Conservation (phyloP, 139 green algal genomes). For the Auxenochlorella protothecoides region DNA sequence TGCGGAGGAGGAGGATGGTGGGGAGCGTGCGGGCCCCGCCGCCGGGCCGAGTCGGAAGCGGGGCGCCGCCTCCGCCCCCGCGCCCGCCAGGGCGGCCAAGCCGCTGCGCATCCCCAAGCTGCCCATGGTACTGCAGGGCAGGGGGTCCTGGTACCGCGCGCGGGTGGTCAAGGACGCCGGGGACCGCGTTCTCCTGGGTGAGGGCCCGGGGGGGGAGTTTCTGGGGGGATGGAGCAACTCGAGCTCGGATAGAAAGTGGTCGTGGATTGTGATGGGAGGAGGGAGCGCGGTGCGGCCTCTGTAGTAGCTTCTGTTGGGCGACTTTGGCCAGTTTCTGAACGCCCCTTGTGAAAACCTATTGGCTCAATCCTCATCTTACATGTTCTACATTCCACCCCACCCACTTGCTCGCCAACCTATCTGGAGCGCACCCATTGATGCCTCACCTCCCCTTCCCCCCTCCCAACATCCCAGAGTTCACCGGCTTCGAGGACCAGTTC, state of each 20-base stretch:
- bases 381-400: too few relatives aligned
- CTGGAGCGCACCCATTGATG: background rate
- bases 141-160: conserved; percentile 49
- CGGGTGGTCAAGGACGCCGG: conserved; percentile 35
- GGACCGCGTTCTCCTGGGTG: conserved; percentile 33
- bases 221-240: too few relatives aligned
- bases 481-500: conserved; percentile 30
- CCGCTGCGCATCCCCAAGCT: conserved; percentile 45
- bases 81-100: background rate
- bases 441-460: background rate
- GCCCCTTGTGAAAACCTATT: too few relatives aligned
- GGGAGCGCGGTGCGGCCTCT: too few relatives aligned
- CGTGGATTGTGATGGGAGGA: too few relatives aligned
- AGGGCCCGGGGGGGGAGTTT: background rate
- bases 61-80: too few relatives aligned
- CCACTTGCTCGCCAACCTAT: too few relatives aligned
- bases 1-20: background rate
- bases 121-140: conserved; percentile 52
- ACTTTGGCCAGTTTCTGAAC: background rate
- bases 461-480: conserved; percentile 33
- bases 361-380: too few relatives aligned
- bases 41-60: background rate
- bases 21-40: too few relatives aligned
- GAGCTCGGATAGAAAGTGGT: too few relatives aligned
- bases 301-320: too few relatives aligned